Conservation (phyloP, 2,329 filamentous ascomycete species). For the Thelonectria olida region DNA sequence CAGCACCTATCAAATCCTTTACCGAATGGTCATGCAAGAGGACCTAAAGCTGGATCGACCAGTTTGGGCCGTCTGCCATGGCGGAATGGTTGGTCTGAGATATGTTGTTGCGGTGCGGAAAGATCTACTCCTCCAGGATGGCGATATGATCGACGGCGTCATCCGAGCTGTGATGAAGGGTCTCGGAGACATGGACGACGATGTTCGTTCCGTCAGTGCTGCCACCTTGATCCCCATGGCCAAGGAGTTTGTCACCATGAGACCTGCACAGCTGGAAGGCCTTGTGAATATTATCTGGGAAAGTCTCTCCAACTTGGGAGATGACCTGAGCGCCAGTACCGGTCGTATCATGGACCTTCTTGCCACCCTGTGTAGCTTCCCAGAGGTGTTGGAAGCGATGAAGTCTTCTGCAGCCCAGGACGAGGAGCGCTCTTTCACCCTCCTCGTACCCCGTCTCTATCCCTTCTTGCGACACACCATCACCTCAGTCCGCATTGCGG, state of each 20-base stretch:
- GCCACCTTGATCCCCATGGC: constrained; percentile 98
- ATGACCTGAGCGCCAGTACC: constrained; percentile 96
- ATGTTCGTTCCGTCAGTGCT: constrained; percentile 95
- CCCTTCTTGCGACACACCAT: constrained; percentile 98
- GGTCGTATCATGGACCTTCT: constrained; percentile 98
- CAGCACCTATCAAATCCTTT: constrained; percentile 83
- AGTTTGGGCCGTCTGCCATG: constrained; percentile 95
- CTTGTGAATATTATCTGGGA: constrained; percentile 98
- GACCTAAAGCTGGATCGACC: constrained; percentile 78
- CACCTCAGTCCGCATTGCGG: constrained; percentile 91
- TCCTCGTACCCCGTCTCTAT: constrained; percentile 92
- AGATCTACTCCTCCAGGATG: constrained; percentile 86
- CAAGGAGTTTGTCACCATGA: constrained; percentile 89
- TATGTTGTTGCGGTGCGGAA: constrained; percentile 96
- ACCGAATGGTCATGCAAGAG: constrained; percentile 91
- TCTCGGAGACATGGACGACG: constrained; percentile 88
- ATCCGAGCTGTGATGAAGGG: constrained; percentile 95
- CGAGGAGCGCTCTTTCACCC: constrained; percentile 87
- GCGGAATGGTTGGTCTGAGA: constrained; percentile 95
- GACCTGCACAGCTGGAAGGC: constrained; percentile 78
- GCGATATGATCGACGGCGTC: constrained; percentile 89
- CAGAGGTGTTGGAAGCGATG: constrained; percentile 92
- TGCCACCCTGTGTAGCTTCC: constrained; percentile 94
- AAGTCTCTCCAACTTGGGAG: constrained; percentile 94
- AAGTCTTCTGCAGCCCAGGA: constrained; percentile 86